Percentiles rank a stretch among this genome's conserved stretches.
Conservation (phyloP, 148 eudicot species). For the Chenopodium formosanum region DNA sequence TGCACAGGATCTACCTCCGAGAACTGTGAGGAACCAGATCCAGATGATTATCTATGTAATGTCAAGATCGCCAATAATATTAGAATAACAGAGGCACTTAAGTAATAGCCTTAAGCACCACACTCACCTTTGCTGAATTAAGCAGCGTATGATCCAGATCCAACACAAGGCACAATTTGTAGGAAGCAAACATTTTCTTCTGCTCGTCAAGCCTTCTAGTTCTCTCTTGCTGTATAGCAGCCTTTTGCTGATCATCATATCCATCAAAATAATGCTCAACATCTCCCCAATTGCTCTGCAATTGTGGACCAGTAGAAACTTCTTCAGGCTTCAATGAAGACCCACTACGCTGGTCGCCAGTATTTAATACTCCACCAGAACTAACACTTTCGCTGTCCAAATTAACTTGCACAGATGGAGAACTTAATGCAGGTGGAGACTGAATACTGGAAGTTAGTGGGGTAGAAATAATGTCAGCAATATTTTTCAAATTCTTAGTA, state of each 20-base stretch:
- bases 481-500: conserved; percentile 68
- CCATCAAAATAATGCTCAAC: conserved; percentile 88
- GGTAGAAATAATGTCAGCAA: conserved; percentile 61
- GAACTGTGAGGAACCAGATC: conserved; percentile 47
- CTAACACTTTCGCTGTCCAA: conserved; percentile 29
- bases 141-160: conserved; percentile 98
- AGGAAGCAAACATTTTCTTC: conserved; percentile 78
- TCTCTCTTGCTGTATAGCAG: conserved; percentile 87
- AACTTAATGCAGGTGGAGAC: conserved; percentile 34
- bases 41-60: conserved; percentile 2
- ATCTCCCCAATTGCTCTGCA: conserved; percentile 71
- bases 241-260: conserved; percentile 82
- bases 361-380: conserved; percentile 28
- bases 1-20: conserved; percentile 81
- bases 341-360: conserved; percentile 32
- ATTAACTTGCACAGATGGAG: conserved; percentile 38
- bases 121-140: conserved; percentile 89
- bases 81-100: not conserved
- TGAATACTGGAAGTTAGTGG: conserved; percentile 46
- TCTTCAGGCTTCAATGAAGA: conserved; percentile 48
- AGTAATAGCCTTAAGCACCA: not conserved
- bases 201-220: conserved; percentile 87
- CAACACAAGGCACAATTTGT: conserved; percentile 89
- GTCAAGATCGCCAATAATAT: not conserved
- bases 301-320: conserved; percentile 42